These are phyloP conservation scores for Skeletonema costatum DNA, from an alignment of 108 stramenopile species.

Conservation along the genomic window DNA sequence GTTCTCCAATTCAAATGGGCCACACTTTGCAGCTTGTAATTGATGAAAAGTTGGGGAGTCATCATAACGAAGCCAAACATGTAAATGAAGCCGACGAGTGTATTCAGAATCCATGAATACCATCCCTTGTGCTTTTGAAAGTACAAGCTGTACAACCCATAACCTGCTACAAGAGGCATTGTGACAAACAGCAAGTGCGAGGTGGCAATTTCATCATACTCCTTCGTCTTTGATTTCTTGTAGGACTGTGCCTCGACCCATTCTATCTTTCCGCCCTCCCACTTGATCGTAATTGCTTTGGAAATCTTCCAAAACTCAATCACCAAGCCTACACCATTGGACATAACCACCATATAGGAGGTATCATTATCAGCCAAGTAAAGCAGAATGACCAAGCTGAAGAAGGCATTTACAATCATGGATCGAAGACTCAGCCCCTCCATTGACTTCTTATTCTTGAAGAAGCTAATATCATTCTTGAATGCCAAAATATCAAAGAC, in stretches of 20 bases:
- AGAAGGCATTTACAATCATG: conserved; percentile 73
- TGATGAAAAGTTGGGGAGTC: conserved; percentile 94
- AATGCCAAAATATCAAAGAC: conserved; percentile 88
- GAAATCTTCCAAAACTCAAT: conserved; percentile 84
- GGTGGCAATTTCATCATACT: conserved; percentile 75
- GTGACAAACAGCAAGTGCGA: conserved; percentile 61
- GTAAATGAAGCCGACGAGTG: conserved; percentile 82
- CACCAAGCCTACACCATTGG: conserved; percentile 65
- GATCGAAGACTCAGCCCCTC: conserved; percentile 72
- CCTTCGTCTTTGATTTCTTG: conserved; percentile 63
- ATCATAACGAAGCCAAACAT: conserved; percentile 92
- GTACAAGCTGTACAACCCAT: conserved; percentile 70
- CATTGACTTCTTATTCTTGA: conserved; percentile 77
- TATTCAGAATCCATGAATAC: conserved; percentile 81
- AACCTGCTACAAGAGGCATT: conserved; percentile 74
- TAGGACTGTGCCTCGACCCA: conserved; percentile 63
- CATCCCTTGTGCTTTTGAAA: conserved; percentile 78
- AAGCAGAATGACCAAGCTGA: conserved; percentile 76
- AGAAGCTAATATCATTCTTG: conserved; percentile 86
- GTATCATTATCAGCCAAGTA: conserved; percentile 87
- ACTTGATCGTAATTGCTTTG: conserved; percentile 54
- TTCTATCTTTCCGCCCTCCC: conserved; percentile 54
- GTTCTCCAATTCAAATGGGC: conserved; percentile 89
- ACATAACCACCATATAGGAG: conserved; percentile 67
- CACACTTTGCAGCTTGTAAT: conserved; percentile 88